These are phyloP conservation scores for Zostera marina DNA, from an alignment of 116 monocot species.

Conservation along the genomic window DNA sequence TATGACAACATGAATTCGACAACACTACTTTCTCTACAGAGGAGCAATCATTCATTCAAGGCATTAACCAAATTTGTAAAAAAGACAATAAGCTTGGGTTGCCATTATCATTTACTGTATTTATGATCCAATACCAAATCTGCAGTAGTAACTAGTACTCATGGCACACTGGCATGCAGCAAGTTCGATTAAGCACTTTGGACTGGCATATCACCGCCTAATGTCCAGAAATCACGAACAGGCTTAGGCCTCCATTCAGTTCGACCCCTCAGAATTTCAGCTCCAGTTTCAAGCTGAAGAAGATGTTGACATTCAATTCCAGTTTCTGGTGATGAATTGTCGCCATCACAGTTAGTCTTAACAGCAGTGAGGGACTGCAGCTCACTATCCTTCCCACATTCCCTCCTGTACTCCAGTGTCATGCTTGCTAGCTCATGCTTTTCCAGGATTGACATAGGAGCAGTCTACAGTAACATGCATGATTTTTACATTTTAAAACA, in stretches of 20 bases:
- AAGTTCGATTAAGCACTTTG: neutral
- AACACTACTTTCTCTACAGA: neutral
- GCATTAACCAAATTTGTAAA: neutral
- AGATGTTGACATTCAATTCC: slow-evolving; percentile 41
- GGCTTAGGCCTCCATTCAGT: slow-evolving; percentile 59
- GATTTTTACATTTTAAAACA: too few relatives aligned
- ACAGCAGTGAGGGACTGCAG: slow-evolving; percentile 57
- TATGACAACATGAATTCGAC: too few relatives aligned
- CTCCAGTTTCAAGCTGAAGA: slow-evolving; percentile 45
- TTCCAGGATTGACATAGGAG: slow-evolving; percentile 49
- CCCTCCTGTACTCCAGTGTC: slow-evolving; percentile 62
- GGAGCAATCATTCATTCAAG: neutral
- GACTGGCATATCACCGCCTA: slow-evolving; percentile 1
- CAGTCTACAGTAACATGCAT: slow-evolving; percentile 19
- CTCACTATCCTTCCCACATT: slow-evolving; percentile 60
- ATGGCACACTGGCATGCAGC: neutral
- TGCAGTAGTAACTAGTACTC: neutral
- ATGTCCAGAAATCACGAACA: slow-evolving; percentile 2
- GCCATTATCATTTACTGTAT: neutral
- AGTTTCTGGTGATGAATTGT: slow-evolving; percentile 1
- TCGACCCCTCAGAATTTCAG: slow-evolving; percentile 47
- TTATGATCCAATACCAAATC: neutral
- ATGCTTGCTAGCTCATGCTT: slow-evolving; percentile 49
- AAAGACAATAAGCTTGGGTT: neutral
- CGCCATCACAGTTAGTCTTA: slow-evolving; percentile 4